These are phyloP conservation scores for Zychaea mexicana DNA, from an alignment of 371 early-diverging fungal genomes.

Conservation along the genomic window DNA sequence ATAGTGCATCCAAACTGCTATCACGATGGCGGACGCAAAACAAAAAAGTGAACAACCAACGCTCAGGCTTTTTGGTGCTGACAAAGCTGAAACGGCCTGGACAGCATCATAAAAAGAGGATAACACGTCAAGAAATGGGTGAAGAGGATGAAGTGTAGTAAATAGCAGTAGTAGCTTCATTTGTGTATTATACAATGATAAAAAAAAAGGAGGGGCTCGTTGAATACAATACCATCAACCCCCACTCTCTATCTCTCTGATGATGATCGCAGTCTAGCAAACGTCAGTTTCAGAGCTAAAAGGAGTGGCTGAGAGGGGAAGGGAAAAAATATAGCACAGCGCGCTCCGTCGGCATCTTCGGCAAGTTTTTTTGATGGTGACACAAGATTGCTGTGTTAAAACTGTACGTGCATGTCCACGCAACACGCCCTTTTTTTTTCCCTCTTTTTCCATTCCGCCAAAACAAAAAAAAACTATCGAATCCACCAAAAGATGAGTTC, in stretches of 20 bases:
- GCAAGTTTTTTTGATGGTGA: background rate
- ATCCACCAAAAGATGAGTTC: constrained; percentile 24
- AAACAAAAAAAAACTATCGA: background rate
- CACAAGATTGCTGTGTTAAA: background rate
- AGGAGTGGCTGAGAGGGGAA: too few species aligned
- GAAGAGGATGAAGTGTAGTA: background rate
- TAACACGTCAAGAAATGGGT: background rate
- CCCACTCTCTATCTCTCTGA: too few species aligned
- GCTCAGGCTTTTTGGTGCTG: background rate
- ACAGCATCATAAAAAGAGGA: background rate
- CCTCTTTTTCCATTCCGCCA: constrained; percentile 3
- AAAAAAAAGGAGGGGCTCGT: too few species aligned
- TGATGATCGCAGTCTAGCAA: too few species aligned
- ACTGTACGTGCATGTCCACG: background rate
- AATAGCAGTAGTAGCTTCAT: background rate
- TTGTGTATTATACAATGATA: background rate
- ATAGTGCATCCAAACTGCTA: background rate
- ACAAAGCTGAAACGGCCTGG: constrained; percentile 8
- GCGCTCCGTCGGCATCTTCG: background rate
- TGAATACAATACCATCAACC: too few species aligned
- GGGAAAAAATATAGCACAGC: too few species aligned
- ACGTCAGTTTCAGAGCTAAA: too few species aligned
- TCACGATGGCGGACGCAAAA: constrained; percentile 1
- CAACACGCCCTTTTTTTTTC: background rate
- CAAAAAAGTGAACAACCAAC: constrained; percentile 6